Conservation (phyloP, 805 yeast species). For the Candida corydali region DNA sequence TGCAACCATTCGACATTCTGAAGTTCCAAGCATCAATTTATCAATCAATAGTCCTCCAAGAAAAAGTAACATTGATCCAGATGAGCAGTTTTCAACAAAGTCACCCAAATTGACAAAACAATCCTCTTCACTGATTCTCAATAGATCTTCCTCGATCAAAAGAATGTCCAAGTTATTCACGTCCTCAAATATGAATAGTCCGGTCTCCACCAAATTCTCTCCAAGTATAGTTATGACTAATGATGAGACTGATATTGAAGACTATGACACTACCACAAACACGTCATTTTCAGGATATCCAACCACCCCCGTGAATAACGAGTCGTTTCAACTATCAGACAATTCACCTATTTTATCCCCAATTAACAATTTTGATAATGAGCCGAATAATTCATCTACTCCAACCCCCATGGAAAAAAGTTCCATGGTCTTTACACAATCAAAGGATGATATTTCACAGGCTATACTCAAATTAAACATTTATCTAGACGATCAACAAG, state of each 20-base stretch:
- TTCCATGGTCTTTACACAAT: too few relatives aligned
- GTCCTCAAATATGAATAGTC: background rate
- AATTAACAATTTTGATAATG: constrained; percentile 3
- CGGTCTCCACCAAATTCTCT: background rate
- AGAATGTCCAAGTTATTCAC: constrained; percentile 1
- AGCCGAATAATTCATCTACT: too few relatives aligned
- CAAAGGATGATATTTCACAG: too few relatives aligned
- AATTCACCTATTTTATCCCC: constrained; percentile 2
- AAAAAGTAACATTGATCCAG: constrained; percentile 4
- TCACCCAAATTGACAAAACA: background rate
- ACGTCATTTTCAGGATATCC: constrained; percentile 2
- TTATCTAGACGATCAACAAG: background rate
- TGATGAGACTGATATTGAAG: background rate
- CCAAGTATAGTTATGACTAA: too few relatives aligned
- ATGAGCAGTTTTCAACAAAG: background rate
- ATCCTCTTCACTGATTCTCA: background rate
- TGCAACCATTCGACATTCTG: background rate
- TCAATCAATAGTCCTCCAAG: background rate
- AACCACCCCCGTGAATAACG: constrained; percentile 1
- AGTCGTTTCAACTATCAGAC: background rate
- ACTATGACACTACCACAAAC: background rate
- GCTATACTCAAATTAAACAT: constrained; percentile 2
- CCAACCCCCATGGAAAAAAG: too few relatives aligned
- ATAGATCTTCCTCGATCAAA: constrained; percentile 2
- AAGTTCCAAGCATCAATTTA: background rate